Evolutionary conservation across 768 basidiomycete genomes (phyloP).

Genomic region (Mycena leptocephala): DNA sequence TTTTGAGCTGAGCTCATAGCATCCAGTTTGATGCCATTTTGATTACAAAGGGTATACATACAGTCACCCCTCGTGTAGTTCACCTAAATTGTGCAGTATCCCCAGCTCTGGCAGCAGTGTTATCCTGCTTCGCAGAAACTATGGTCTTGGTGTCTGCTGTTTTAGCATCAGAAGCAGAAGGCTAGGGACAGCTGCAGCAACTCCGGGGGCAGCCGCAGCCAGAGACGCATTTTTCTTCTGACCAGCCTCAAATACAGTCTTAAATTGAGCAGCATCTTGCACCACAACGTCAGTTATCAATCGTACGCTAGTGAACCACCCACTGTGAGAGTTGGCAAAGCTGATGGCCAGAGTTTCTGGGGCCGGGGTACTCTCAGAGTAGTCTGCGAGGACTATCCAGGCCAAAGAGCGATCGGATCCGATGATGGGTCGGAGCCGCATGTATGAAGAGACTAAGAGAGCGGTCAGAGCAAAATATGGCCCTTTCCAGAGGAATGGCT

Average conservation of each 20-base stretch:
- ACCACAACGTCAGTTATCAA: conserved; percentile 2
- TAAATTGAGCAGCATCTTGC: conserved; percentile 93
- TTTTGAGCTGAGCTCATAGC: too few relatives aligned
- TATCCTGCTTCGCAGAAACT: conserved; percentile 37
- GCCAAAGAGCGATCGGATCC: conserved; percentile 99
- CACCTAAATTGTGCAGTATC: conserved; percentile 51
- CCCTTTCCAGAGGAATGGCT: conserved; percentile 37
- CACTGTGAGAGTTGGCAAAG: conserved; percentile 97
- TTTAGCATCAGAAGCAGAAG: conserved; percentile 37
- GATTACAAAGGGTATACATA: too few relatives aligned
- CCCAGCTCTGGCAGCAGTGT: conserved; percentile 42
- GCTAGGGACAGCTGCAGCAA: conserved; percentile 36
- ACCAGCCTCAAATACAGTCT: conserved; percentile 89
- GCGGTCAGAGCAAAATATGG: conserved; percentile 17
- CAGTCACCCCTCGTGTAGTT: too few relatives aligned
- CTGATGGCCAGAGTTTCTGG: conserved; percentile 98
- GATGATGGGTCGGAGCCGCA: conserved; percentile 97
- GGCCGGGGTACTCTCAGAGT: conserved; percentile 91
- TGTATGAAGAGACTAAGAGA: conserved; percentile 82
- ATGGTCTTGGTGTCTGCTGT: conserved; percentile 23
- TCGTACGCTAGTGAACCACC: conserved; percentile 45
- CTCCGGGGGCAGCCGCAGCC: conserved; percentile 45
- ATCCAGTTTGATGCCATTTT: too few relatives aligned
- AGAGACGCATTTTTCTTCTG: conserved; percentile 78
- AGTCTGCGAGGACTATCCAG: conserved; percentile 97